Evolutionary conservation across 176 grass and related monocot genomes (phyloP), one percentile per base, ranked within the genome.

Genomic region (Avena insularis): DNA sequence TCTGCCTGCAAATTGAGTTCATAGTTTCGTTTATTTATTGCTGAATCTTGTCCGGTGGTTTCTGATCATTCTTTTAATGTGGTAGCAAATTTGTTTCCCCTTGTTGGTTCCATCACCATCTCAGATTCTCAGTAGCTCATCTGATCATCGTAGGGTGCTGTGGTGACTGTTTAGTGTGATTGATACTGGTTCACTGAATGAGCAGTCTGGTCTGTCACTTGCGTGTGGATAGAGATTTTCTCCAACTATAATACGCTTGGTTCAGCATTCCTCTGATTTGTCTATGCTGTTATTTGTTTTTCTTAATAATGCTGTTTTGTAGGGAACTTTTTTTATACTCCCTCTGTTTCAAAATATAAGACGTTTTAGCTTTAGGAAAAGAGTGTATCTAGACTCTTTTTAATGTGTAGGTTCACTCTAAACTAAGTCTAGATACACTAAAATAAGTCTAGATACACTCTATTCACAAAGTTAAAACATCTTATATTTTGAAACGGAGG

Each of bases 31-130:
- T 69, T 75, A 15, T 43, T 23, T 86, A 62, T 36, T 80, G 0
- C 40, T 43, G 56, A 87, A 75, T 12, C 58, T 65, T 56, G 61
- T 61, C 56, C 10, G 56, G 38, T 75, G 56, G 48, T 75, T 87
- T 25, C 50, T 91, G 25, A 76, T 84, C 49, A 87, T 84, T 91
- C 70, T 48, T 70, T 75, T 73, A 43, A 43, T 43, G 40, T 7
- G 40, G 40, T 43, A 23, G 58, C 43, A n/a, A 83, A 27, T 43
- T 21, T 47, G 1, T 38, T 79, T 64, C 20, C 20, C 11, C 31
- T 83, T 84, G 59, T 76, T 91, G 9, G 12, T 81, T 73, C 47
- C n/a, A 17, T 84, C 25, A 0, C 36, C 36, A n/a, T 84, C 75
- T 51, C 66, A 53, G 63, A 66, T 16, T 66, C 63, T 66, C 65